Evolutionary conservation across 2,329 filamentous ascomycete genomes (phyloP), one percentile per base, ranked within the genome.

Genomic region (Sclerotinia trifoliorum): DNA sequence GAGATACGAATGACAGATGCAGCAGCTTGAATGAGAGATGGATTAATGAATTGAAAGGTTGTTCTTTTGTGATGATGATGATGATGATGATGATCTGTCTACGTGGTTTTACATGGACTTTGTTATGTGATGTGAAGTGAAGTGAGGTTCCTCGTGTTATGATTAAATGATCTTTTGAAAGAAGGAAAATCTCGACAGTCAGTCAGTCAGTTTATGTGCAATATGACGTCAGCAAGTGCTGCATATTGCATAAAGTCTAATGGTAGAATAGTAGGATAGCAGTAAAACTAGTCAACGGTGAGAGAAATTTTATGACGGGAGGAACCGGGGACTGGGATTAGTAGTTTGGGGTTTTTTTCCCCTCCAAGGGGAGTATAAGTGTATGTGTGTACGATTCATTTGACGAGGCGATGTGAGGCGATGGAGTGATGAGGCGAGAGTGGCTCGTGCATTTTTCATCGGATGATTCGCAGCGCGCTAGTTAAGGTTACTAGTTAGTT

Each of bases 1-100:
- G 29, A n/a, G 7, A 32, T 19, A 44, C 24, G 17, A 39, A 51
- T 39, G 32, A 63, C 17, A 19, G 3, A 21, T 6, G 32, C 19
- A 15, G 11, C 8, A 24, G 58, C 11, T 19, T 51, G 21, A 39
- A 39, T 51, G 39, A 51, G 46, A 51, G 60, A 15, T 13, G 60
- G 60, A 63, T 63, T 63, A 63, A 63, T 63, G 58, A 61, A 19
- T 39, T 51, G 60, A 63, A 51, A 26, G n/a, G 7, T 51, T 51
- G 60, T 26, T 42, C 29, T 51, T 52, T 61, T 61, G 26, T 49
- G 26, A 51, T 51, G 46, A 51, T 52, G 32, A 63, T 15, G 60
- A 62, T 52, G 46, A 63, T 15, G 29, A 29, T 29, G 60, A 62
- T 52, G 46, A 63, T 15, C 1, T 35, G 5, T 24, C 11, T 2